Conservation (phyloP, 305 asterid species). For the Fraxinus nigra region DNA sequence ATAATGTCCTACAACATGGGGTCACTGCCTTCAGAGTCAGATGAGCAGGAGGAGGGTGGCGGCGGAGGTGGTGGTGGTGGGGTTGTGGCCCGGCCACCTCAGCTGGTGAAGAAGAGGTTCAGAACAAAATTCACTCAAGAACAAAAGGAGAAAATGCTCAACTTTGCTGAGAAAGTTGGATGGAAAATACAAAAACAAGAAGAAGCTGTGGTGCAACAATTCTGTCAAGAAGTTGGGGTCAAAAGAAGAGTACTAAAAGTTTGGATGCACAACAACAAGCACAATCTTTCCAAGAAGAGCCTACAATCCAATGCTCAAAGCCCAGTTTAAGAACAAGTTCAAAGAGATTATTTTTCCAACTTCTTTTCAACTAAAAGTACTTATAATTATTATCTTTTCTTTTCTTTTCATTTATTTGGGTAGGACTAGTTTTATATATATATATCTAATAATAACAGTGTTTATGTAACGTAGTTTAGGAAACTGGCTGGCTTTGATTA, state of each 20-base stretch:
- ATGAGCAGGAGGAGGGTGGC: constrained; percentile 27
- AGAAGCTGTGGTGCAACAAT: constrained; percentile 31
- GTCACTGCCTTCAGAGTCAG: constrained; percentile 28
- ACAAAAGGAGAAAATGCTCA: constrained; percentile 39
- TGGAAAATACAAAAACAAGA: constrained; percentile 43
- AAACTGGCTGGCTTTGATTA: constrained; percentile 2
- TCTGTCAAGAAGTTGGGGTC: constrained; percentile 38
- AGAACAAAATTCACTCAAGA: constrained; percentile 37
- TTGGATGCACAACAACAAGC: constrained; percentile 45
- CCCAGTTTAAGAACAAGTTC: constrained; percentile 17
- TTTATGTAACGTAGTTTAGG: constrained; percentile 24
- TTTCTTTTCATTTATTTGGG: constrained; percentile 14
- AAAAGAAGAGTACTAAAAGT: constrained; percentile 39
- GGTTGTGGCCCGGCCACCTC: constrained; percentile 17
- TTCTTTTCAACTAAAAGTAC: constrained; percentile 4
- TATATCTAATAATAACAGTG: constrained; percentile 18
- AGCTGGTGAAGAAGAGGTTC: constrained; percentile 31
- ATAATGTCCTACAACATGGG: constrained; percentile 28
- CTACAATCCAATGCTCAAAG: constrained; percentile 22
- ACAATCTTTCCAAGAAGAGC: constrained; percentile 31
- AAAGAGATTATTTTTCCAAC: neutral
- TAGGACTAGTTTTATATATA: constrained; percentile 10
- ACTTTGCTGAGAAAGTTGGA: constrained; percentile 40
- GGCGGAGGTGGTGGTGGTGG: neutral
- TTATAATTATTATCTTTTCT: neutral